Evolutionary conservation across 23 red algal species (phyloP), one percentile per base, ranked within the genome.

Genomic region (Agarophyton chilense): DNA sequence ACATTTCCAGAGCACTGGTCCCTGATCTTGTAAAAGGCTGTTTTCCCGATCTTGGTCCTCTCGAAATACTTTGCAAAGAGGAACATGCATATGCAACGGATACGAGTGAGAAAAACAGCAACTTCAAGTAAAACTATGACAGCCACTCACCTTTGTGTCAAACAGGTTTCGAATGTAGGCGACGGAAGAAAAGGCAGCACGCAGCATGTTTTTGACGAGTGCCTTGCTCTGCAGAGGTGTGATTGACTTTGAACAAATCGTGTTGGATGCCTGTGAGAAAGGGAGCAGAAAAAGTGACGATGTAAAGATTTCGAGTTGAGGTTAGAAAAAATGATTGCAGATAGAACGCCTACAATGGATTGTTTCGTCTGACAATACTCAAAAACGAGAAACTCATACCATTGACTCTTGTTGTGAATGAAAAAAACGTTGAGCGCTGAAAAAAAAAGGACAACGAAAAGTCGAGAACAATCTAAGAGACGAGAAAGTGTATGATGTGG

Each of bases 161-260:
- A 91, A 91, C 18, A 91, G 72, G 61, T 72, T 70, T 36, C 87
- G 87, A 42, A 91, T 79, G 75, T 81, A 91, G 41, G 87, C 87
- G 56, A 91, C 63, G 72, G 87, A 81, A 19, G 75, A 91, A 22
- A 91, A 81, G 29, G 87, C 73, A 8, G 87, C 76, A 12, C 75
- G 52, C 22, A 91, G 61, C 28, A 91, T 47, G 54, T 91, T 91
- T 19, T 46, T 78, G 21, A 91, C 75, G 58, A 91, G 72, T 1
- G n/a, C 46, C 33, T 39, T 44, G 76, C 87, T 91, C 63, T 91
- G 73, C 17, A 54, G 33, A 0, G 55, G 72, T 4, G 87, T 80
- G 76, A 72, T 72, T 32, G 36, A 42, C 13, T 35, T 72, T 11
- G 65, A 44, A 21, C 16, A 1, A 1, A 43, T 34, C 10, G 25